Percentiles rank a stretch among this genome's conserved stretches.
Conservation (phyloP, 352 stramenopile species). For the Sclerospora graminicola region DNA sequence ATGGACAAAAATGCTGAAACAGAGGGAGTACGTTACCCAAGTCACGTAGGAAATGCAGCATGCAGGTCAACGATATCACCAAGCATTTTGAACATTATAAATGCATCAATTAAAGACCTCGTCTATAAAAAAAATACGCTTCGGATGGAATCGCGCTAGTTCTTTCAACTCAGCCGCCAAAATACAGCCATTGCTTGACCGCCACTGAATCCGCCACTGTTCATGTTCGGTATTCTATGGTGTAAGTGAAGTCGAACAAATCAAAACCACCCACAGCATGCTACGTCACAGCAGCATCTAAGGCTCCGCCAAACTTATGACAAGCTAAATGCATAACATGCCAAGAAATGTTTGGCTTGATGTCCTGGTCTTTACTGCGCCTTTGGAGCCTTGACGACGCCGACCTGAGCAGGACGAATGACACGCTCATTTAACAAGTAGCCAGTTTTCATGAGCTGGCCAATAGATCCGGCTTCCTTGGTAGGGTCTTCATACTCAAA, state of each 20-base stretch:
- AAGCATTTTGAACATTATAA: too few species aligned
- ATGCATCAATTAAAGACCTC: conserved; percentile 10
- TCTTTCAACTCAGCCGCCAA: neutral
- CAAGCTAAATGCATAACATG: neutral
- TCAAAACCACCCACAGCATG: neutral
- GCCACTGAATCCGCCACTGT: conserved; percentile 2
- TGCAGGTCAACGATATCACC: too few species aligned
- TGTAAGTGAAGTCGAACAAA: conserved; percentile 2
- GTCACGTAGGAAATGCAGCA: too few species aligned
- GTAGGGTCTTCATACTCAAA: conserved; percentile 93
- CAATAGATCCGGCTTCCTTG: conserved; percentile 86
- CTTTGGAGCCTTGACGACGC: conserved; percentile 64
- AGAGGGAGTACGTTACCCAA: too few species aligned
- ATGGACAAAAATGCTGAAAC: too few species aligned
- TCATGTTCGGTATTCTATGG: conserved; percentile 4
- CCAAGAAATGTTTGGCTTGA: neutral
- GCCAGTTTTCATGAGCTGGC: conserved; percentile 94
- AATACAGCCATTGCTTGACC: conserved; percentile 2
- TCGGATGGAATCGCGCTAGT: conserved; percentile 1
- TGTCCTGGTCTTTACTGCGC: conserved; percentile 10
- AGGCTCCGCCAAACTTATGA: conserved; percentile 3
- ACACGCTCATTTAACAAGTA: conserved; percentile 95
- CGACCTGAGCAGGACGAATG: conserved; percentile 94
- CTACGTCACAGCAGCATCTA: neutral
- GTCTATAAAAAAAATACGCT: conserved; percentile 25